Percentiles rank a stretch among this genome's conserved stretches.
phyloP scores from a whole-genome alignment of 2,329 filamentous ascomycete genomes.

The Coleophoma eucalyptorum region DNA sequence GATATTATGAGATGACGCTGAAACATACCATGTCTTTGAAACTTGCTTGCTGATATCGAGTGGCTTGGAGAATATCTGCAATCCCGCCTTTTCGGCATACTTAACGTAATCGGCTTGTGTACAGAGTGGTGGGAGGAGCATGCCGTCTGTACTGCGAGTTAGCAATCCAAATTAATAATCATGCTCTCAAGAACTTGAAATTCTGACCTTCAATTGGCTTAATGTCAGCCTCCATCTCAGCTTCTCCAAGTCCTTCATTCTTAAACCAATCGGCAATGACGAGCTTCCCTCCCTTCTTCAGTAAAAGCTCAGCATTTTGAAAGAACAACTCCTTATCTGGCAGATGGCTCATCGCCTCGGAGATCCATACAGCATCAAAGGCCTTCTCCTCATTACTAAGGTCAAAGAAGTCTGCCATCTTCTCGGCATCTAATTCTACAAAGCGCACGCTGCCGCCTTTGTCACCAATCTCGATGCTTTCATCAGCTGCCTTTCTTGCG shows the following conservation, averaged over 20 bases:
- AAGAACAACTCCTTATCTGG: constrained; percentile 58
- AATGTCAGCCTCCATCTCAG: constrained; percentile 46
- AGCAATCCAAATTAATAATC: background rate
- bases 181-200: background rate
- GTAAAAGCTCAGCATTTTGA: constrained; percentile 42
- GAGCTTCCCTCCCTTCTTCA: constrained; percentile 46
- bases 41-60: constrained; percentile 56
- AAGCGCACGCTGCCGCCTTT: constrained; percentile 43
- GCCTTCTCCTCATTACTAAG: constrained; percentile 21
- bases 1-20: background rate
- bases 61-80: constrained; percentile 40
- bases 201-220: constrained; percentile 51
- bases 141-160: constrained; percentile 40
- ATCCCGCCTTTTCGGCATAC: constrained; percentile 43
- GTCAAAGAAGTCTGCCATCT: constrained; percentile 50
- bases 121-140: constrained; percentile 55
- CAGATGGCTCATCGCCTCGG: constrained; percentile 57
- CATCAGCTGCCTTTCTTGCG: constrained; percentile 3
- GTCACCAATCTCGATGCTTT: constrained; percentile 30
- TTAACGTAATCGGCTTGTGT: constrained; percentile 49
- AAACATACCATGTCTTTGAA: constrained; percentile 52
- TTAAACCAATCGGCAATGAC: constrained; percentile 62
- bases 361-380: constrained; percentile 60
- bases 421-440: constrained; percentile 57
- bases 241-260: constrained; percentile 39